Evolutionary conservation across 306 rosid species (phyloP).

Genomic region (Myrica gale): DNA sequence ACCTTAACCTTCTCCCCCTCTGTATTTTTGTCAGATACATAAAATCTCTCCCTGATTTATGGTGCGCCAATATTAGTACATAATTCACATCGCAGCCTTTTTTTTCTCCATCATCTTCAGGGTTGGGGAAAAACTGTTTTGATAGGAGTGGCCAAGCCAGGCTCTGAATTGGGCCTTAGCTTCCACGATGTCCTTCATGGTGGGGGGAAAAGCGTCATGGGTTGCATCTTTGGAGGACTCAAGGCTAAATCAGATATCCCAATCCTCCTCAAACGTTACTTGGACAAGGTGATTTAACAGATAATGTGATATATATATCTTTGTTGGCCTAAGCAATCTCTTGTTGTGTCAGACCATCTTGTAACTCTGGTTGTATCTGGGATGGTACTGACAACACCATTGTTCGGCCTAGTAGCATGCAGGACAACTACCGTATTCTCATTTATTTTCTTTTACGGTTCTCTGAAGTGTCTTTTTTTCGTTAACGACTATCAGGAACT

Average conservation of each 20-base stretch:
- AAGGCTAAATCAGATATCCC: slow-evolving; percentile 73
- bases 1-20: not conserved
- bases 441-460: no score
- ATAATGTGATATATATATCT: not conserved
- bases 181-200: slow-evolving; percentile 44
- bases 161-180: slow-evolving; percentile 42
- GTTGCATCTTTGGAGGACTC: slow-evolving; percentile 74
- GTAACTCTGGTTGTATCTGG: no score
- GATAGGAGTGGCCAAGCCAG: slow-evolving; percentile 70
- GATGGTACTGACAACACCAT: no score
- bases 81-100: no score
- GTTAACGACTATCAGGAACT: slow-evolving; percentile 47
- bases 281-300: slow-evolving; percentile 55
- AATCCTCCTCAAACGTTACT: slow-evolving; percentile 61
- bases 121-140: slow-evolving; percentile 90
- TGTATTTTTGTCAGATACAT: not conserved
- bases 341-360: not conserved
- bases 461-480: not conserved
- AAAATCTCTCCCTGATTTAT: not conserved
- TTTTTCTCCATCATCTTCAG: slow-evolving; percentile 25
- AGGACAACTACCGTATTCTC: no score
- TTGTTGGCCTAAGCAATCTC: not conserved
- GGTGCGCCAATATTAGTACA: not conserved
- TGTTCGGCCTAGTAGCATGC: no score
- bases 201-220: slow-evolving; percentile 61